A percentile compares a stretch with the other conserved stretches of the same genome.
Conservation (phyloP, 306 rosid genomes). For the Astragalus glycyphyllos region DNA sequence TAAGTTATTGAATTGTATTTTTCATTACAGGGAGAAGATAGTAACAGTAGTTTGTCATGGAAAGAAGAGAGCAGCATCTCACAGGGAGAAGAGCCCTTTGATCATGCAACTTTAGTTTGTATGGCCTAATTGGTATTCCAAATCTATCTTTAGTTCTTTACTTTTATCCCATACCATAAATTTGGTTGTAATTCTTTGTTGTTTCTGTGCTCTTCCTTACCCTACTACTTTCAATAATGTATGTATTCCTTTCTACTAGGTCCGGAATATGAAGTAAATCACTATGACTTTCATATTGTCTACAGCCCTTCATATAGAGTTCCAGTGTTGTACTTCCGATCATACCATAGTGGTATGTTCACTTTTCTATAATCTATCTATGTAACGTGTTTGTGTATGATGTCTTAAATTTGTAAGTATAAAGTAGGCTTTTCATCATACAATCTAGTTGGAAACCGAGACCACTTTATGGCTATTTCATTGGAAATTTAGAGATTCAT, state of each 20-base stretch:
- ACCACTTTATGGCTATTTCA: background rate
- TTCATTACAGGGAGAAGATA: conserved; percentile 47
- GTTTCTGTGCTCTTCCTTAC: conserved; percentile 12
- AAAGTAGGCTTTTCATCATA: conserved; percentile 1
- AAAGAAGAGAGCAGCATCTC: conserved; percentile 45
- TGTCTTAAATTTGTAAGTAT: conserved; percentile 19
- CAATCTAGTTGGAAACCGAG: background rate
- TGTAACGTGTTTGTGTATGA: conserved; percentile 19
- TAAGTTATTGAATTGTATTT: conserved; percentile 7
- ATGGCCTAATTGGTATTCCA: conserved; percentile 40
- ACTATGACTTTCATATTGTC: conserved; percentile 73
- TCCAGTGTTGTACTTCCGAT: conserved; percentile 79
- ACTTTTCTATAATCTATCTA: too few relatives aligned
- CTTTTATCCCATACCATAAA: background rate
- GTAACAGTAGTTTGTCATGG: conserved; percentile 29
- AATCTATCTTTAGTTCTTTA: too few relatives aligned
- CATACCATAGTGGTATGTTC: conserved; percentile 66
- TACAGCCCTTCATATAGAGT: conserved; percentile 75
- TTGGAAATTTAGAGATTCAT: conserved; percentile 14
- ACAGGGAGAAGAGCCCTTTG: conserved; percentile 56
- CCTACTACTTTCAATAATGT: background rate
- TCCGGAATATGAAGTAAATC: conserved; percentile 52
- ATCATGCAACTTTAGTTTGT: conserved; percentile 71
- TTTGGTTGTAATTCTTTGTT: background rate
- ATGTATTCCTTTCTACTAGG: conserved; percentile 52